Evolutionary conservation across 345 rosid species (phyloP).

Genomic region (Syzygium oleosum): DNA sequence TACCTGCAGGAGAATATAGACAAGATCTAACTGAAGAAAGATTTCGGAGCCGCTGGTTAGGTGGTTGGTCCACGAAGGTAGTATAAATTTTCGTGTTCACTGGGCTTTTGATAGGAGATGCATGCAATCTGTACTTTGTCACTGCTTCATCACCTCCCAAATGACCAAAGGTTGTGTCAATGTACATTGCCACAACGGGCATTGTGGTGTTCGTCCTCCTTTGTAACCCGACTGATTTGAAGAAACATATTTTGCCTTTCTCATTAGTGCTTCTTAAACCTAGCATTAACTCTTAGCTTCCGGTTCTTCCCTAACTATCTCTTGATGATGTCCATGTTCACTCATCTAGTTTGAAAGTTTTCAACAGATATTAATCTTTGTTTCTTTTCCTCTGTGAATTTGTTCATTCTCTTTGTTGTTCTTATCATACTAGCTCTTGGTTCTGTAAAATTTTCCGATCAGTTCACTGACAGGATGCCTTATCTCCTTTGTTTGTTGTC

Average conservation of each 20-base stretch:
- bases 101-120: neutral
- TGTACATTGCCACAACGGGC: neutral
- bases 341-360: neutral
- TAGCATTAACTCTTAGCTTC: neutral
- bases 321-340: neutral
- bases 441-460: neutral
- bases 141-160: neutral
- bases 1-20: slow-evolving; percentile 9
- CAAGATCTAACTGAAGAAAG: slow-evolving; percentile 2
- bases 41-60: slow-evolving; percentile 31
- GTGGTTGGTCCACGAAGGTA: slow-evolving; percentile 32
- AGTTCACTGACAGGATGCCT: neutral
- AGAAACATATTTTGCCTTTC: neutral
- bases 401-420: neutral
- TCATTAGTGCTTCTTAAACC: neutral
- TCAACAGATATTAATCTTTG: neutral
- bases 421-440: neutral
- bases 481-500: neutral
- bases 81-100: neutral
- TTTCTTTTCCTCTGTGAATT: neutral
- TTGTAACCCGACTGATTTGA: neutral
- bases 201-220: neutral
- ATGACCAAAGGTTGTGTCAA: neutral
- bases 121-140: neutral
- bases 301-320: neutral